Conservation (phyloP, 1,284 basidiomycete genomes). For the Sanghuangporus baumii region DNA sequence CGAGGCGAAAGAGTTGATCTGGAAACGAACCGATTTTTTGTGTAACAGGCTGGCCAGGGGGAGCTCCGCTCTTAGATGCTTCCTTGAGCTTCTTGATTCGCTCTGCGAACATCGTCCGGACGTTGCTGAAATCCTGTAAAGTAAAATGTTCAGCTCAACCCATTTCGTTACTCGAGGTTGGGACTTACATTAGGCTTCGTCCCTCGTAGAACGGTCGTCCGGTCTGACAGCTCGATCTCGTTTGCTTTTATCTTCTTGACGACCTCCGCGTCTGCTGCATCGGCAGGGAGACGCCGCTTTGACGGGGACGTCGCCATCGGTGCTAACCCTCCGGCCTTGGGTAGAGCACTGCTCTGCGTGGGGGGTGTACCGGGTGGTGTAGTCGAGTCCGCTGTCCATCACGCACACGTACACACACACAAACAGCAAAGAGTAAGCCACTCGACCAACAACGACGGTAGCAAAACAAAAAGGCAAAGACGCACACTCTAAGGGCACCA, state of each 20-base stretch:
- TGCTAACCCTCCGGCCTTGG: constrained; percentile 33
- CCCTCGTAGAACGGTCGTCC: constrained; percentile 72
- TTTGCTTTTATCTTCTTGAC: constrained; percentile 77
- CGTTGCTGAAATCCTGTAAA: constrained; percentile 64
- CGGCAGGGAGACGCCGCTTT: constrained; percentile 77
- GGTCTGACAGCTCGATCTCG: constrained; percentile 70
- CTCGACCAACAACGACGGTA: background rate
- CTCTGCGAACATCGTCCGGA: constrained; percentile 57
- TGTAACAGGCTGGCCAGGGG: constrained; percentile 27
- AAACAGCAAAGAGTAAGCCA: background rate
- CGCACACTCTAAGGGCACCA: constrained; percentile 54
- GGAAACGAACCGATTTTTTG: constrained; percentile 32
- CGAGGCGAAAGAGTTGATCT: background rate
- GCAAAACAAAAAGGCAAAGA: constrained; percentile 9
- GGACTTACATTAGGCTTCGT: constrained; percentile 63
- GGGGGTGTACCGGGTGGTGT: constrained; percentile 66
- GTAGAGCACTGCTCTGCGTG: constrained; percentile 26
- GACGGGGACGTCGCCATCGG: constrained; percentile 39
- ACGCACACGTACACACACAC: background rate
- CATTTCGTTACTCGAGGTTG: background rate
- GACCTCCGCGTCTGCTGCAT: constrained; percentile 71
- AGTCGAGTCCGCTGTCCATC: constrained; percentile 35
- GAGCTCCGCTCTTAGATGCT: constrained; percentile 44
- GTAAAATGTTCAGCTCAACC: background rate
- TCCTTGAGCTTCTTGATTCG: constrained; percentile 74